These are phyloP conservation scores for Bocquillonia castaneifolia DNA, from an alignment of 441 rosid genomes.

Conservation along the genomic window DNA sequence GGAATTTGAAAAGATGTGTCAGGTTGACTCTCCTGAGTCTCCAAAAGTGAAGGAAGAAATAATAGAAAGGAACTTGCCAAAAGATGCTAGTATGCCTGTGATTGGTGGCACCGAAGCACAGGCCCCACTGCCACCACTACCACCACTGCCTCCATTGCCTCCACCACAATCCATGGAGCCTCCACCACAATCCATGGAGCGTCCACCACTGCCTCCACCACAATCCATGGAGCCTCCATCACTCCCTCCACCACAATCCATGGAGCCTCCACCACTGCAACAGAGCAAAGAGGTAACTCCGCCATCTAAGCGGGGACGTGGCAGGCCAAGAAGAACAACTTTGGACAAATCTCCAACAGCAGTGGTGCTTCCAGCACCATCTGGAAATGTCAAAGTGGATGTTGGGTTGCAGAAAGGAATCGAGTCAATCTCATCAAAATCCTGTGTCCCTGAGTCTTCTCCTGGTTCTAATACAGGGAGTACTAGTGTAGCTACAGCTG, in stretches of 20 bases:
- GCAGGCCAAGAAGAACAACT: conserved; percentile 72
- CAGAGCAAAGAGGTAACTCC: conserved; percentile 55
- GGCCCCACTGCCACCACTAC: conserved; percentile 26
- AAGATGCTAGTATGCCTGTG: conserved; percentile 30
- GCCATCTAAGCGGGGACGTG: conserved; percentile 92
- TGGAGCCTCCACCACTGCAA: conserved; percentile 36
- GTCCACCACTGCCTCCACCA: background rate
- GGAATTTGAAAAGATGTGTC: conserved; percentile 90
- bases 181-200: background rate
- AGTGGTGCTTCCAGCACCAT: conserved; percentile 29
- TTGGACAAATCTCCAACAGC: conserved; percentile 42
- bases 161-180: conserved; percentile 17
- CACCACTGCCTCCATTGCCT: conserved; percentile 23
- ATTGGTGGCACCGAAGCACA: conserved; percentile 32
- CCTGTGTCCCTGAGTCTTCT: conserved; percentile 31
- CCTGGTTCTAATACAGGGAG: conserved; percentile 24
- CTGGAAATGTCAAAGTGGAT: conserved; percentile 36
- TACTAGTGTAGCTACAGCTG: conserved; percentile 23
- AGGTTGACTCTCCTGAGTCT: conserved; percentile 69
- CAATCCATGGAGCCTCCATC: background rate
- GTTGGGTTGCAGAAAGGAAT: conserved; percentile 34
- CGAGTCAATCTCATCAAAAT: conserved; percentile 33
- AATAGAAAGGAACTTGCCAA: conserved; percentile 36
- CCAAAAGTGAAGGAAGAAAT: conserved; percentile 58
- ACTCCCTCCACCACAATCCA: conserved; percentile 20